Percentiles rank a stretch among this genome's conserved stretches.
Evolutionary conservation across 2,329 filamentous ascomycete species (phyloP).

Genomic region (Ophioceras dolichostomum): DNA sequence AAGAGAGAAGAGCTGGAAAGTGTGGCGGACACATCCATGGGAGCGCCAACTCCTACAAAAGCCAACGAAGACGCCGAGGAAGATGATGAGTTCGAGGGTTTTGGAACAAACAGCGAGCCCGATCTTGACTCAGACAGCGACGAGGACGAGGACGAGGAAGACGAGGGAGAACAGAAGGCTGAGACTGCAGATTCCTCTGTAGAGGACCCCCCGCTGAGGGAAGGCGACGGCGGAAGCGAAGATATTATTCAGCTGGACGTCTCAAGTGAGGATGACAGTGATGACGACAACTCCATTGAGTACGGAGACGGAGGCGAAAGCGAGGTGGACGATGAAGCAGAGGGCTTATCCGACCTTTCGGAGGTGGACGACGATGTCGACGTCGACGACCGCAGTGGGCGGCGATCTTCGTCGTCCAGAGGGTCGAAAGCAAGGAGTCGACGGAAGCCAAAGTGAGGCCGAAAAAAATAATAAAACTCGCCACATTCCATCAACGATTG

Average conservation of each 20-base stretch:
- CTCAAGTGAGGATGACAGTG: conserved; percentile 3
- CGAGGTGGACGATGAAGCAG: conserved; percentile 16
- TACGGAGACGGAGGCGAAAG: conserved; percentile 13
- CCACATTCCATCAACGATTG: too few relatives aligned
- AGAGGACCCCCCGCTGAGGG: too few relatives aligned
- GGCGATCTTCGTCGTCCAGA: not conserved
- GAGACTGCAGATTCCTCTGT: too few relatives aligned
- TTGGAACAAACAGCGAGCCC: conserved; percentile 29
- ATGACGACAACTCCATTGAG: conserved; percentile 1
- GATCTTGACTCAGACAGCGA: conserved; percentile 6
- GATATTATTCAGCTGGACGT: conserved; percentile 9
- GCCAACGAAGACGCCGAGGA: conserved; percentile 9
- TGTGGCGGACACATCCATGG: conserved; percentile 22
- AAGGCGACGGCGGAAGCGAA: conserved; percentile 4
- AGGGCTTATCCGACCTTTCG: not conserved
- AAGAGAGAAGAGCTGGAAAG: conserved; percentile 43
- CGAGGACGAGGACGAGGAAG: conserved; percentile 8
- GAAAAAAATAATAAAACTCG: too few relatives aligned
- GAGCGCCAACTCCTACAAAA: conserved; percentile 12
- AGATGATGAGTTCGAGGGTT: conserved; percentile 34
- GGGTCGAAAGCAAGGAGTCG: not conserved
- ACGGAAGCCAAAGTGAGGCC: not conserved
- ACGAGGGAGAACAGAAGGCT: not conserved
- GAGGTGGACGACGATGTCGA: not conserved
- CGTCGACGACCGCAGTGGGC: not conserved